Evolutionary conservation across 2,329 filamentous ascomycete species (phyloP), one percentile per base, ranked within the genome.

Genomic region (Pezicula neosporulosa): DNA sequence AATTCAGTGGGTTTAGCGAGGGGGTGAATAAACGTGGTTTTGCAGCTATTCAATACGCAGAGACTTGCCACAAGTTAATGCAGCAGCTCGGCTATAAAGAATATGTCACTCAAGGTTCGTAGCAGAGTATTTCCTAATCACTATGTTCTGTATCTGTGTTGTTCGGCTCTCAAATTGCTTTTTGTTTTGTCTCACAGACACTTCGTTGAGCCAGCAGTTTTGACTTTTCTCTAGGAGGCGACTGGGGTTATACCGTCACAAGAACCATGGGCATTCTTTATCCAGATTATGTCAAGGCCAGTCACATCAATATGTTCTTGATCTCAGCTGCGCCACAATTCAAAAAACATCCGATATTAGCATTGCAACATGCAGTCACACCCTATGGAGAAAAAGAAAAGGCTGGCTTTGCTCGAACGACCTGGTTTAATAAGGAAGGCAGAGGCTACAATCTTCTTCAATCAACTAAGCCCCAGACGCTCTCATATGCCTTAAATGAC

Each of bases 231-330:
- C 9, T 13, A 33, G 30, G 30, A 33, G 36, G 33, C 8, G 86
- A 90, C 62, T 89, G 85, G 86, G 87, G 86, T 16, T 82, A 77
- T 63, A 75, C 77, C 59, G 79, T 90, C 58, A 85, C 83, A 10
- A 78, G 86, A 3, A 68, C 76, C 9, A 78, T 91, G 50, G 80
- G 80, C 0, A 64, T 78, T 6, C 65, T 79, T 2, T 89, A 86
- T 58, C 82, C 83, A 0, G 55, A 77, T 3, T 67, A 77, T 53
- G 77, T 78, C 59, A 73, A 78, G 56, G 83, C 82, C 33, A 77
- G 74, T 3, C 86, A 89, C 64, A 71, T 86, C 56, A 87, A 89
- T 65, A 77, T 82, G 60, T 70, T 80, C 51, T 62, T 60, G 12
- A 73, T 77, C 2, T 58, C 62, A 1, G 70, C 77, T 0, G 10